Evolutionary conservation across 78 protist species (phyloP).

Genomic region (Dictyostelium firmibasis): DNA sequence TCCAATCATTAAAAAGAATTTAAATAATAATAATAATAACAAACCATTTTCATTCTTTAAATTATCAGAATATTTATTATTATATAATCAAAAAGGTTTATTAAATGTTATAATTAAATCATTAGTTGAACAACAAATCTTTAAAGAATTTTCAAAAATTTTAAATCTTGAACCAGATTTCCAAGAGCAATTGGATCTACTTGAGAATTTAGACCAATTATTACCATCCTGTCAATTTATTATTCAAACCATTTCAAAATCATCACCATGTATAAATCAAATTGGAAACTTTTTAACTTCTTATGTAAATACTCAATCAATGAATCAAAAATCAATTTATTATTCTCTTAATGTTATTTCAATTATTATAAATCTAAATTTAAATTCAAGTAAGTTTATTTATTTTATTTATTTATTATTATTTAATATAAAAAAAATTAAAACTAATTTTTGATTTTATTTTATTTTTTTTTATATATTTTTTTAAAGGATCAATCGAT

Average conservation of each 20-base stretch:
- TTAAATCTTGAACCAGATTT: neutral
- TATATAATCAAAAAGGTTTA: neutral
- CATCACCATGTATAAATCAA: neutral
- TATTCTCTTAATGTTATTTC: conserved; percentile 28
- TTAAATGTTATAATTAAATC: neutral
- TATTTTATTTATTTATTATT: neutral
- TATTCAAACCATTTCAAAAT: neutral
- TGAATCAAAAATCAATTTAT: conserved; percentile 50
- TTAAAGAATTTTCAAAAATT: neutral
- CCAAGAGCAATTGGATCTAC: neutral
- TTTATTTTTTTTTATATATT: neutral
- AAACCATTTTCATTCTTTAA: neutral
- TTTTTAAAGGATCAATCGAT: neutral
- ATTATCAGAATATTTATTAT: neutral
- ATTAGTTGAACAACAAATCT: neutral
- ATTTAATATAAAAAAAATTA: neutral
- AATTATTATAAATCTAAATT: conserved; percentile 6
- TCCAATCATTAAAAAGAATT: neutral
- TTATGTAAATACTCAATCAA: conserved; percentile 11
- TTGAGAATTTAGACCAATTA: neutral
- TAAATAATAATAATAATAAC: neutral
- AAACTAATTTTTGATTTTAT: neutral
- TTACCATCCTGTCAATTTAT: conserved; percentile 31
- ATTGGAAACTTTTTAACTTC: neutral
- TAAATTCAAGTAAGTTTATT: conserved; percentile 14